Evolutionary conservation across 2,329 filamentous ascomycete genomes (phyloP), one percentile per base, ranked within the genome.

Genomic region (Leptodontidium sp.): DNA sequence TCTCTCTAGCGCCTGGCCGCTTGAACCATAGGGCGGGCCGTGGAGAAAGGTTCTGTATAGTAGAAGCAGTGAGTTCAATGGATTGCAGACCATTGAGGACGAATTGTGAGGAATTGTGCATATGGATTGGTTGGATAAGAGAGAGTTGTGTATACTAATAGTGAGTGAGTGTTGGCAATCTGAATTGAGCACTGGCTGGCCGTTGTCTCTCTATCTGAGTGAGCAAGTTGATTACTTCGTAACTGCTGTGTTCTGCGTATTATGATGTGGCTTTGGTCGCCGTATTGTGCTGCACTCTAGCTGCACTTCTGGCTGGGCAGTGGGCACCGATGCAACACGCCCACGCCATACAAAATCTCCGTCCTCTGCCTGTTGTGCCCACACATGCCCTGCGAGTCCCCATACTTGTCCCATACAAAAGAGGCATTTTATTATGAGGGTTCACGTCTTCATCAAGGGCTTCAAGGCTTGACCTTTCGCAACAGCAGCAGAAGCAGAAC

Each of bases 301-400:
- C 29, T n/a, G 52, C 8, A 32, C 52, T n/a, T 24, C 29, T 14
- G 52, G 26, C 52, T 35, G 52, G 52, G 52, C 52, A 55, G 8
- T 12, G 38, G 38, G 38, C 38, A 40, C 38, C 14, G 52, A 55
- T 55, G 52, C 52, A 55, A 29, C 52, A 55, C 57, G 57, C 57
- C 57, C 52, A 55, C 57, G 57, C 57, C 57, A 59, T 59, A 59
- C 9, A 43, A 59, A 59, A 59, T 59, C 57, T 59, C 57, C 57
- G 57, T 11, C 17, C 4, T 17, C 21, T 45, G 38, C 8, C 38
- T 40, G 38, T 47, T n/a, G 45, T 21, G n/a, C 15, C 45, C 45
- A 47, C 15, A 47, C 45, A 47, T 12, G 15, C 45, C 15, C 15
- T 11, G n/a, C n/a, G n/a, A 15, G n/a, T 50, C 21, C n/a, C 47